Conservation (phyloP, 1,139 yeast species). For the Sugiyamaella pinicola region DNA sequence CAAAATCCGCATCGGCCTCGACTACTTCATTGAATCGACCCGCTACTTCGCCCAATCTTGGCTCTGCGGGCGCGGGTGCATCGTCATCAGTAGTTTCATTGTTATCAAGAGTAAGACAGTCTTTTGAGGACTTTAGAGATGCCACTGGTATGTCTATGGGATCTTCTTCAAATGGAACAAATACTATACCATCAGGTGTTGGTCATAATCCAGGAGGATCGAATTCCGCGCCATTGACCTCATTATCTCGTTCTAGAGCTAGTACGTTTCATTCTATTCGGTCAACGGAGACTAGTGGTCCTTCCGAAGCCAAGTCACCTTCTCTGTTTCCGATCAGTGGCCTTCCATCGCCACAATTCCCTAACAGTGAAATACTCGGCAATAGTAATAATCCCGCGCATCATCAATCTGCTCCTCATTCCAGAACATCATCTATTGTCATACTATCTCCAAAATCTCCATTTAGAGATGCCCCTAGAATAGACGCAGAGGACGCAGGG, state of each 20-base stretch:
- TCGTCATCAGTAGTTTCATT: constrained; percentile 21
- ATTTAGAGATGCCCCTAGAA: neutral
- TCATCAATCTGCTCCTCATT: constrained; percentile 7
- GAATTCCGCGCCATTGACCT: constrained; percentile 6
- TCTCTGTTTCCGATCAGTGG: constrained; percentile 4
- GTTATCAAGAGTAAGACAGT: constrained; percentile 25
- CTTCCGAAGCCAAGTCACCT: neutral
- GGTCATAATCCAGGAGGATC: constrained; percentile 4
- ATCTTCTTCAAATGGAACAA: neutral
- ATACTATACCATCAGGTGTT: neutral
- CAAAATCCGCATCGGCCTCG: neutral
- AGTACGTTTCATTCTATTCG: constrained; percentile 6
- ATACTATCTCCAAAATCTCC: constrained; percentile 3
- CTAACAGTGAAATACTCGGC: neutral
- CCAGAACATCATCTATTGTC: constrained; percentile 9
- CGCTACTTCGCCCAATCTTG: constrained; percentile 6
- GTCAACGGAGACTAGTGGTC: neutral
- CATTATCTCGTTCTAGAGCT: constrained; percentile 8
- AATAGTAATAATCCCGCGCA: neutral
- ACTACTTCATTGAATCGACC: neutral
- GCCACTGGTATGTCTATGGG: constrained; percentile 6
- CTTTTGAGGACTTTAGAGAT: constrained; percentile 26
- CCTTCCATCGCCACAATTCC: neutral
- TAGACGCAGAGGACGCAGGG: neutral
- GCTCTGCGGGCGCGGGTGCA: constrained; percentile 3